Evolutionary conservation across 768 basidiomycete species (phyloP).

Genomic region (Rhodocollybia butyracea): DNA sequence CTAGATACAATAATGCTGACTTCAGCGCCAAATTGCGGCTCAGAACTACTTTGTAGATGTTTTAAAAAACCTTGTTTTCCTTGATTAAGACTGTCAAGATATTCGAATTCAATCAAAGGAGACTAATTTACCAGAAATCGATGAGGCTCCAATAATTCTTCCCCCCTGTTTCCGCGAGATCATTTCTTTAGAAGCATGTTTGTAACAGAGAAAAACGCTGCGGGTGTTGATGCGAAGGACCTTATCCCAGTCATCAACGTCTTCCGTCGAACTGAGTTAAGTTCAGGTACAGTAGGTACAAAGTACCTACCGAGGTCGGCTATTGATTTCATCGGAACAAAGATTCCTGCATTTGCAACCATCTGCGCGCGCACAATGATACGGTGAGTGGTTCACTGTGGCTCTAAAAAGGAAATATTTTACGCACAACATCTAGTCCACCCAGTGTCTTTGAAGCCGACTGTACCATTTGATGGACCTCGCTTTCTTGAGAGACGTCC

Average conservation of each 20-base stretch:
- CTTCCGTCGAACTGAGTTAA: neutral
- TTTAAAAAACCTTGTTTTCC: too few species aligned
- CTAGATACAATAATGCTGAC: too few species aligned
- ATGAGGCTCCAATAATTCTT: conserved; percentile 27
- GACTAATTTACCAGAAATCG: conserved; percentile 8
- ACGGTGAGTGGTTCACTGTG: neutral
- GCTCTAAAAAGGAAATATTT: neutral
- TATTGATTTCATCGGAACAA: neutral
- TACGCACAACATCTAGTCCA: conserved; percentile 30
- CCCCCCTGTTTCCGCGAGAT: conserved; percentile 32
- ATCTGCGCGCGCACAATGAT: conserved; percentile 16
- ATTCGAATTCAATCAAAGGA: too few species aligned
- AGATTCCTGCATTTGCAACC: conserved; percentile 22
- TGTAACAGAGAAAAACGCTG: conserved; percentile 31
- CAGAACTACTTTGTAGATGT: too few species aligned
- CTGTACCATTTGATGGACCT: conserved; percentile 20
- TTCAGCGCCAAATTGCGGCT: too few species aligned
- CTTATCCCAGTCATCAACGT: conserved; percentile 19
- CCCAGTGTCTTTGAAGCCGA: conserved; percentile 16
- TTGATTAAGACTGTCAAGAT: too few species aligned
- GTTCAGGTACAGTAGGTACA: neutral
- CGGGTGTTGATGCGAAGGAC: conserved; percentile 25
- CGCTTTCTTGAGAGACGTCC: conserved; percentile 18
- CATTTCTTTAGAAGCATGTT: conserved; percentile 33
- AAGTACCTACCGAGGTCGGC: too few species aligned